Conservation (phyloP, 176 grass and related monocot species). For the sorghum (Sorghum bicolor) region Sorghum_bicolor_NCBIv3 NC_012875.2:39642501-39643000, state of each 20-base stretch:
- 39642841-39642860: neutral
- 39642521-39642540: slow-evolving; percentile 76
- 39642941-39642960: slow-evolving; percentile 75
- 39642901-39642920: slow-evolving; percentile 44
- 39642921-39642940: slow-evolving; percentile 77
- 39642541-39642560: slow-evolving; percentile 7
- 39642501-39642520: slow-evolving; percentile 85
- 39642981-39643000: slow-evolving; percentile 75
- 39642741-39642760: slow-evolving; percentile 8
- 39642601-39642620: slow-evolving; percentile 30
- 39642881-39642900: slow-evolving; percentile 23
- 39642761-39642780: slow-evolving; percentile 5
- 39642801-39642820: slow-evolving; percentile 20
- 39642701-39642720: slow-evolving; percentile 29
- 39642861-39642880: neutral
- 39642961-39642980: slow-evolving; percentile 84
- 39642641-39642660: slow-evolving; percentile 44
- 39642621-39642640: slow-evolving; percentile 29
- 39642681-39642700: slow-evolving; percentile 28
- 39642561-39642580: neutral
- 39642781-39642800: slow-evolving; percentile 30
- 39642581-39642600: slow-evolving; percentile 33
- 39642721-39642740: slow-evolving; percentile 27
- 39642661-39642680: slow-evolving; percentile 36
- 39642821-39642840: neutral